A percentile compares a stretch with the other conserved stretches of the same genome.
phyloP scores from a whole-genome alignment of 257 asterid genomes.

The Solanum chilense region DNA sequence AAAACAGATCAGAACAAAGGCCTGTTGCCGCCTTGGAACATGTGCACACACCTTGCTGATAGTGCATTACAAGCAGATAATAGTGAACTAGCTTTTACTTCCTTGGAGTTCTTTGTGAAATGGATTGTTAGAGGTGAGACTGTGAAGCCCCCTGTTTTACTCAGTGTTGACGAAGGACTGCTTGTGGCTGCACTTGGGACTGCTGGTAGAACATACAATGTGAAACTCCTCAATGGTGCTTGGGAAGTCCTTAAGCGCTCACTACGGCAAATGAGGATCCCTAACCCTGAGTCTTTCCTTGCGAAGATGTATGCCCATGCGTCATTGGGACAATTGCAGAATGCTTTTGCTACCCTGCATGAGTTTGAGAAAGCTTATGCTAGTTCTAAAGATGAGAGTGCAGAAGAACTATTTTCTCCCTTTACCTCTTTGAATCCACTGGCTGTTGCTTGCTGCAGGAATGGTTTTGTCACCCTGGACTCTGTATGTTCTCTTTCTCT shows the following conservation, averaged over 20 bases:
- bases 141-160: constrained; percentile 38
- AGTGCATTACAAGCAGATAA: constrained; percentile 60
- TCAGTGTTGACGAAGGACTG: constrained; percentile 62
- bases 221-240: constrained; percentile 67
- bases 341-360: constrained; percentile 72
- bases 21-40: constrained; percentile 55
- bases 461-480: constrained; percentile 68
- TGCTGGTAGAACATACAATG: constrained; percentile 68
- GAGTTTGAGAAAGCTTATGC: constrained; percentile 63
- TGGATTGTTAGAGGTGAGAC: constrained; percentile 67
- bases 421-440: constrained; percentile 64
- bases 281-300: constrained; percentile 64
- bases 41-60: constrained; percentile 63
- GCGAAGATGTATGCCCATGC: constrained; percentile 67
- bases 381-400: constrained; percentile 29
- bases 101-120: constrained; percentile 71
- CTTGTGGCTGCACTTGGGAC: constrained; percentile 69
- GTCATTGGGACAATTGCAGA: constrained; percentile 65
- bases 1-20: constrained; percentile 84
- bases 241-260: constrained; percentile 83
- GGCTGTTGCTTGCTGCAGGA: constrained; percentile 59
- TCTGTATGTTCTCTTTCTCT: constrained; percentile 36
- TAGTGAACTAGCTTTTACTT: constrained; percentile 50
- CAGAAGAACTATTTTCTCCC: constrained; percentile 59
- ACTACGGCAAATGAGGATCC: constrained; percentile 44